Base-by-base conservation (phyloP, 345 rosid genomes). In the Cochlearia excelsa region DNA sequence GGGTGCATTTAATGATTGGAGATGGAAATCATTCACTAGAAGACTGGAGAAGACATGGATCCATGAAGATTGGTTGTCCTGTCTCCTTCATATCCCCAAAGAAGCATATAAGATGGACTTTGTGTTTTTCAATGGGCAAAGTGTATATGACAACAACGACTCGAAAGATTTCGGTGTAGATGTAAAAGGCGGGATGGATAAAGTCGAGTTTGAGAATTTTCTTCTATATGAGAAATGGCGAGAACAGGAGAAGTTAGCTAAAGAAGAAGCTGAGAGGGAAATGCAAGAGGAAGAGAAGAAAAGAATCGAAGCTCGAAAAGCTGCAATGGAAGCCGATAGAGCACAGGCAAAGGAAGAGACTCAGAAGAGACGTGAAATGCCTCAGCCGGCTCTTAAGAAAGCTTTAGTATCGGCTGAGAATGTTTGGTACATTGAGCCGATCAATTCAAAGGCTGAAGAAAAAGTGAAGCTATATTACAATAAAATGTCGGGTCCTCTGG, bases 1-100 rank as follows among this genome's bases (percentile, higher is more conserved):
- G 98, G 96, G 96, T 28, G 90, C 93, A 28, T 92, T 92, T 55
- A 92, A 92, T 68, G 87, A 84, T 16, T 88, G 98, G 98, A 83
- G 85, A 71, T 92, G 88, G 90, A 82, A 81, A 57, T 83, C 88
- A 45, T 92, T 92, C 63, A 81, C 89, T 0, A 48, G 63, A 40
- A 84, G 87, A 79, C 75, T 86, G 71, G 82, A 79, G 62, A 81
- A 80, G 77, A 77, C 84, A 60, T 65, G 76, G 56, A 75, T 86
- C 27, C 65, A 65, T 16, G 86, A 82, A 67, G 96, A 88, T 58
- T 92, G 98, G 98, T 84, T 87, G 95, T 82, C 96, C 56, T 92
- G 87, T 62, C 81, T 63, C 44, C 58, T 86, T 67, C 90, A 83
- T 77, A 75, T 84, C 59, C 95, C 98, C 1, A 80, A 79, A 73